Conservation (phyloP, 257 asterid species). For the Solanum piurae region DNA sequence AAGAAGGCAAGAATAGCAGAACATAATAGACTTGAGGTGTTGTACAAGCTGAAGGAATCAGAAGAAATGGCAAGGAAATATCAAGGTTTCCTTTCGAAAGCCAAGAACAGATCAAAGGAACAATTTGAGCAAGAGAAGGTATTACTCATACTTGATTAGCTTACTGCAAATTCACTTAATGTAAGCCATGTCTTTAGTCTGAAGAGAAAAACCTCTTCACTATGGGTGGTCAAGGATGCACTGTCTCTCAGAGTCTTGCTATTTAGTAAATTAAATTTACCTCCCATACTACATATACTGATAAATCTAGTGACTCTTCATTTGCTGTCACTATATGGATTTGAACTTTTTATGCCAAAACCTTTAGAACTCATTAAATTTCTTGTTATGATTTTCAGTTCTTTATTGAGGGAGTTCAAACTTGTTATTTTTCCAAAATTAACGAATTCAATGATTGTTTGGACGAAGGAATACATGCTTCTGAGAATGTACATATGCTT, state of each 20-base stretch:
- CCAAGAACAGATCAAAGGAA: slow-evolving; percentile 10
- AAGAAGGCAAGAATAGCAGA: slow-evolving; percentile 34
- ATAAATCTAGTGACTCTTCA: neutral
- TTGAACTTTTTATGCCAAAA: neutral
- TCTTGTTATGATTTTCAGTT: neutral
- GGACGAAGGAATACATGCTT: neutral
- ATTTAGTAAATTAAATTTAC: neutral
- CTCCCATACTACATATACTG: neutral
- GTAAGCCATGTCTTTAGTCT: neutral
- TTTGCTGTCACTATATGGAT: neutral
- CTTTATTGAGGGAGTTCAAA: neutral
- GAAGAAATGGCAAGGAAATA: slow-evolving; percentile 34
- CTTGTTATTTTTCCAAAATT: neutral
- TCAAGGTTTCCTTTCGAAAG: slow-evolving; percentile 17
- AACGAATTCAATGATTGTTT: neutral
- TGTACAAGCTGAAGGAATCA: slow-evolving; percentile 31
- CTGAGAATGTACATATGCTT: neutral
- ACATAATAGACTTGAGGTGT: slow-evolving; percentile 28
- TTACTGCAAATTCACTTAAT: neutral
- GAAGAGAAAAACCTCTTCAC: neutral
- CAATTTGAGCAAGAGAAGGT: slow-evolving; percentile 29
- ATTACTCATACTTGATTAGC: slow-evolving; percentile 2
- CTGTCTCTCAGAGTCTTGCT: neutral
- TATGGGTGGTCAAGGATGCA: neutral
- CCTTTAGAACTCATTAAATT: neutral